Percentiles rank a stretch among this genome's conserved stretches.
Evolutionary conservation across 371 early-diverging fungal genomes (phyloP).

Genomic region (Umbelopsis sp.): DNA sequence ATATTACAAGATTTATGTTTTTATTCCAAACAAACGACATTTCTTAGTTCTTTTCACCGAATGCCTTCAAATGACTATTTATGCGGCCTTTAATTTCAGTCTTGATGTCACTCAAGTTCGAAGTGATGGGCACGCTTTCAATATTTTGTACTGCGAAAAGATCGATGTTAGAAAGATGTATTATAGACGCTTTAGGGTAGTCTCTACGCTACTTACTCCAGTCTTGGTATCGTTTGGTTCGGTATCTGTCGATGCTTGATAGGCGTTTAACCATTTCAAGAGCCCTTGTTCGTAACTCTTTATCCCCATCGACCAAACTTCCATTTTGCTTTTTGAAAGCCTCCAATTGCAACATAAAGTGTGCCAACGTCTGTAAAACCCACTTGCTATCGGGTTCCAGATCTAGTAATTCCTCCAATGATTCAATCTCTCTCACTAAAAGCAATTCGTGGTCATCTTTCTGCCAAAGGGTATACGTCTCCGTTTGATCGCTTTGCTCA

Average conservation of each 20-base stretch:
- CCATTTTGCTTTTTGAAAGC: slow-evolving; percentile 30
- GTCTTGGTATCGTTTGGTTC: slow-evolving; percentile 68
- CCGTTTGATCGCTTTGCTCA: not conserved
- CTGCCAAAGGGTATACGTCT: slow-evolving; percentile 31
- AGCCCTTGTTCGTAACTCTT: slow-evolving; percentile 35
- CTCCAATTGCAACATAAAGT: slow-evolving; percentile 45
- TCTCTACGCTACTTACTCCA: slow-evolving; percentile 41
- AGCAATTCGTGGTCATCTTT: slow-evolving; percentile 45
- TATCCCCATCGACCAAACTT: slow-evolving; percentile 32
- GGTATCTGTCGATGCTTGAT: slow-evolving; percentile 59
- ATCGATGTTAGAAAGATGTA: too few relatives aligned
- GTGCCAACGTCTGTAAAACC: slow-evolving; percentile 56
- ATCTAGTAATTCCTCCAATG: slow-evolving; percentile 79
- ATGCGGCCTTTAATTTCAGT: not conserved
- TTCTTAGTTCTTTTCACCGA: not conserved
- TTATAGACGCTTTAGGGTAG: not conserved
- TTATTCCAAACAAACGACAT: not conserved
- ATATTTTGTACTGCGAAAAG: not conserved
- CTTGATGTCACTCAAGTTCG: not conserved
- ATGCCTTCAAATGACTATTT: not conserved
- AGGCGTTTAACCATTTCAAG: slow-evolving; percentile 56
- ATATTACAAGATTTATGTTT: not conserved
- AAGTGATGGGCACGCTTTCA: not conserved
- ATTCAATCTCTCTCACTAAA: slow-evolving; percentile 63
- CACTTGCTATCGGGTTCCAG: slow-evolving; percentile 89